phyloP scores from a whole-genome alignment of 257 asterid genomes.

The Schizonepeta tenuifolia region DNA sequence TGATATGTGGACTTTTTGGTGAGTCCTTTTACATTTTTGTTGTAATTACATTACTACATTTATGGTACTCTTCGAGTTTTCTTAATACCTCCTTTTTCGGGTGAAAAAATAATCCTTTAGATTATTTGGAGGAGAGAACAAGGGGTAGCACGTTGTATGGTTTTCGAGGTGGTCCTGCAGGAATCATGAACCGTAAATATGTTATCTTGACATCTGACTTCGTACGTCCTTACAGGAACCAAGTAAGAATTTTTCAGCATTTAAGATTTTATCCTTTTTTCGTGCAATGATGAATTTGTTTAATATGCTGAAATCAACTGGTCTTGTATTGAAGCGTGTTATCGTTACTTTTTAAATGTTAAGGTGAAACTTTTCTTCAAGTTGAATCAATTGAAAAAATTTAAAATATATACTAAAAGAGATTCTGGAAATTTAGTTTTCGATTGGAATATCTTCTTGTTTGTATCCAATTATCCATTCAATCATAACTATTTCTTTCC shows the following conservation, averaged over 20 bases:
- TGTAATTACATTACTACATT: not conserved
- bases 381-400: not conserved
- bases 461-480: not conserved
- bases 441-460: not conserved
- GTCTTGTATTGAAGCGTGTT: not conserved
- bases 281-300: not conserved
- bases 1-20: conserved; percentile 78
- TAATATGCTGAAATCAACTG: not conserved
- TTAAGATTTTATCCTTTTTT: not conserved
- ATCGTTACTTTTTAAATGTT: not conserved
- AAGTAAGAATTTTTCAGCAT: conserved; percentile 39
- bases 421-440: not conserved
- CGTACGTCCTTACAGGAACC: conserved; percentile 73
- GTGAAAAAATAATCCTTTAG: conserved; percentile 31
- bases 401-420: not conserved
- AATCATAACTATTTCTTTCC: not conserved
- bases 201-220: conserved; percentile 57
- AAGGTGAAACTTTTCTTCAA: not conserved
- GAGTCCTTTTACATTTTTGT: conserved; percentile 8
- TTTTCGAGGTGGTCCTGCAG: conserved; percentile 88
- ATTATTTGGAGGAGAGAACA: conserved; percentile 69
- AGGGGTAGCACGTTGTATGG: conserved; percentile 78
- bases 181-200: conserved; percentile 73
- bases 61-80: conserved; percentile 21
- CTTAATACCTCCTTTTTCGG: not conserved